A percentile compares a stretch with the other conserved stretches of the same genome.
These are phyloP conservation scores for Penicillium pulvis DNA, from an alignment of 495 filamentous ascomycete species.

Conservation along the genomic window DNA sequence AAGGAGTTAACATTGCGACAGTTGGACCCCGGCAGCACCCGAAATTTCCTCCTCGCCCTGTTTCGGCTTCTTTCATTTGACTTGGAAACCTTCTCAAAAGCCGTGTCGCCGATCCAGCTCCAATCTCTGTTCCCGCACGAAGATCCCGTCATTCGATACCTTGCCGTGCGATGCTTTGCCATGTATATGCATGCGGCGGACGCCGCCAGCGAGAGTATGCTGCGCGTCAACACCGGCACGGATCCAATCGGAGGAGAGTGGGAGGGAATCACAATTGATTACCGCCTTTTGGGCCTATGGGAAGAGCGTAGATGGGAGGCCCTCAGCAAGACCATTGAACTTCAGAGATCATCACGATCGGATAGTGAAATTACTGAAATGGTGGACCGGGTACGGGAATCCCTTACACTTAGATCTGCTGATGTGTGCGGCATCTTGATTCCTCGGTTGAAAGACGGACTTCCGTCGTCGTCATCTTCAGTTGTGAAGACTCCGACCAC, in stretches of 20 bases:
- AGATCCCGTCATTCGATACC: constrained; percentile 65
- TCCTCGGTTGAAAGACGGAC: constrained; percentile 58
- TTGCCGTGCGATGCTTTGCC: constrained; percentile 79
- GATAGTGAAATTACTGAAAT: constrained; percentile 27
- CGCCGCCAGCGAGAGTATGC: constrained; percentile 67
- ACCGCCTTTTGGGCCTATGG: constrained; percentile 79
- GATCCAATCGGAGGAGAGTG: constrained; percentile 65
- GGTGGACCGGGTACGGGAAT: constrained; percentile 38
- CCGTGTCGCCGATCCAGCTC: constrained; percentile 64
- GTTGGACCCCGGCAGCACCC: constrained; percentile 36
- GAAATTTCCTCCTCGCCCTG: constrained; percentile 61
- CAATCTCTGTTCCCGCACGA: constrained; percentile 67
- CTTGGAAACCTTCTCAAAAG: constrained; percentile 59
- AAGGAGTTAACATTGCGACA: constrained; percentile 42
- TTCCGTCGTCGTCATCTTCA: constrained; percentile 37
- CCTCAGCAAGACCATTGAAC: constrained; percentile 30
- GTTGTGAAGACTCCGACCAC: constrained; percentile 76
- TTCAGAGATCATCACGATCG: constrained; percentile 24
- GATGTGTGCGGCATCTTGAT: constrained; percentile 67
- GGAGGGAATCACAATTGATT: constrained; percentile 80
- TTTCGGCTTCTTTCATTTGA: constrained; percentile 80
- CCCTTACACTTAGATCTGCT: constrained; percentile 52
- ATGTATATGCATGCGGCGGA: constrained; percentile 82
- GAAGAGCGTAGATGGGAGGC: constrained; percentile 60
- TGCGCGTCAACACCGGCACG: constrained; percentile 61